Evolutionary conservation across 2,329 filamentous ascomycete genomes (phyloP).

Genomic region (Cladosporium sphaerospermum): DNA sequence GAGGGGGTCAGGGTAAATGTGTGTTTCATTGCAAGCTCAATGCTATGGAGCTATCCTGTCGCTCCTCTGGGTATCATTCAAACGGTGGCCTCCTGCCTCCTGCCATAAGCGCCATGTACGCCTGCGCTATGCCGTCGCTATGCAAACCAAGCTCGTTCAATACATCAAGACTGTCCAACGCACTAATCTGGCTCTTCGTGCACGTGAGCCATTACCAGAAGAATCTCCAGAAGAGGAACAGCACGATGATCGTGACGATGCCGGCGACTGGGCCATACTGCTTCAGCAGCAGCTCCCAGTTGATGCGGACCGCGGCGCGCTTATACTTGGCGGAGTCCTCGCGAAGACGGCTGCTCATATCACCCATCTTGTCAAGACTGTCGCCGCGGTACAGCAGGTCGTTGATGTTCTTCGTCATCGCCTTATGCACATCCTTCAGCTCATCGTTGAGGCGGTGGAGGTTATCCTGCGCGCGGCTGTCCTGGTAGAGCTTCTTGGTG

Average conservation of each 20-base stretch:
- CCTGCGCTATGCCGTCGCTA: conserved; percentile 20
- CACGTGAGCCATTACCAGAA: conserved; percentile 63
- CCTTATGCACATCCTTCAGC: conserved; percentile 93
- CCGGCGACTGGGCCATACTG: conserved; percentile 90
- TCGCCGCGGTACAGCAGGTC: conserved; percentile 93
- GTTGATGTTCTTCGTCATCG: conserved; percentile 99
- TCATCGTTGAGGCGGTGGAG: conserved; percentile 95
- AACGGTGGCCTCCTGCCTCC: conserved; percentile 11
- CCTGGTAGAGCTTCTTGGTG: conserved; percentile 89
- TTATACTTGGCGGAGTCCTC: conserved; percentile 95
- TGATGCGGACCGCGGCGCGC: conserved; percentile 87
- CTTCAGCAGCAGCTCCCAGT: conserved; percentile 94
- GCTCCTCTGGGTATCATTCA: conserved; percentile 22
- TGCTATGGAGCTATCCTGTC: conserved; percentile 13
- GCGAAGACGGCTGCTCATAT: conserved; percentile 76
- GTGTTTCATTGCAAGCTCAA: conserved; percentile 6
- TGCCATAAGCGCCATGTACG: conserved; percentile 14
- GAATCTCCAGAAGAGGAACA: conserved; percentile 90
- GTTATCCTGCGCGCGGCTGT: conserved; percentile 84
- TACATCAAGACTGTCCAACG: neutral
- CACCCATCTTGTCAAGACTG: conserved; percentile 92
- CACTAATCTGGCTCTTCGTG: neutral
- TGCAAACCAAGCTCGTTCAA: conserved; percentile 16
- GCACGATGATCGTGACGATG: conserved; percentile 71
- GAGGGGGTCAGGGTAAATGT: conserved; percentile 1